phyloP scores from a whole-genome alignment of 2,329 filamentous ascomycete species.

The Colletotrichum viniferum region DNA sequence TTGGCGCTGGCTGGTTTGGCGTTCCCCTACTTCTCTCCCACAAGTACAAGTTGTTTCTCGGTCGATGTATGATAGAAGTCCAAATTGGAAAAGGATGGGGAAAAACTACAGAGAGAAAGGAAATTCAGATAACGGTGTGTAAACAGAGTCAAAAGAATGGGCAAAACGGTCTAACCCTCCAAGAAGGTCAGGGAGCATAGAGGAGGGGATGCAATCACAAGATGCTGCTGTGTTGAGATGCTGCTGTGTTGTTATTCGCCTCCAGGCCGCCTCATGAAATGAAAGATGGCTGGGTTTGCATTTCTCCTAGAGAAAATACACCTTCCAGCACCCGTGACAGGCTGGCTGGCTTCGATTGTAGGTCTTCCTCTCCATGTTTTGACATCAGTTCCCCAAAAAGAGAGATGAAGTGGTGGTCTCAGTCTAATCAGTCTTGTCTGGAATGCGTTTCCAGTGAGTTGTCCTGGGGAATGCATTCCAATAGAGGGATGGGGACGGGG shows the following conservation, averaged over 20 bases:
- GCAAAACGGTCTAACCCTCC: not conserved
- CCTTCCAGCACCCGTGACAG: not conserved
- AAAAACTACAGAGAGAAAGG: not conserved
- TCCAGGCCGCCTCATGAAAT: not conserved
- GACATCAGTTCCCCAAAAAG: not conserved
- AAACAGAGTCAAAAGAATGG: not conserved
- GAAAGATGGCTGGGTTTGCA: not conserved
- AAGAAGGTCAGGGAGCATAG: not conserved
- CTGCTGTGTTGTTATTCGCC: not conserved
- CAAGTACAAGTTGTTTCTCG: not conserved
- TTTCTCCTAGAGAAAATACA: not conserved
- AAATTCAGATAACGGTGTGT: not conserved
- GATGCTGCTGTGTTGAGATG: not conserved
- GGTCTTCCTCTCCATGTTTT: not conserved
- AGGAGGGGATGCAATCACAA: not conserved
- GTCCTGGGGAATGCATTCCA: constrained; percentile 14
- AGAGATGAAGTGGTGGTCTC: not conserved
- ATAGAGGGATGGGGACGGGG: constrained; percentile 1
- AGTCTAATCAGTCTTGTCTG: constrained; percentile 8
- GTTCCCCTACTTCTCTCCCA: not conserved
- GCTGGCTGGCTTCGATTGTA: not conserved
- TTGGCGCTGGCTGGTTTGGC: not conserved
- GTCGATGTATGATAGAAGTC: not conserved
- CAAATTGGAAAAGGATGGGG: not conserved
- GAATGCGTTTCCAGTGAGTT: constrained; percentile 12